These are phyloP conservation scores for Myxozyma geophila DNA, from an alignment of 805 yeast genomes.

Conservation along the genomic window DNA sequence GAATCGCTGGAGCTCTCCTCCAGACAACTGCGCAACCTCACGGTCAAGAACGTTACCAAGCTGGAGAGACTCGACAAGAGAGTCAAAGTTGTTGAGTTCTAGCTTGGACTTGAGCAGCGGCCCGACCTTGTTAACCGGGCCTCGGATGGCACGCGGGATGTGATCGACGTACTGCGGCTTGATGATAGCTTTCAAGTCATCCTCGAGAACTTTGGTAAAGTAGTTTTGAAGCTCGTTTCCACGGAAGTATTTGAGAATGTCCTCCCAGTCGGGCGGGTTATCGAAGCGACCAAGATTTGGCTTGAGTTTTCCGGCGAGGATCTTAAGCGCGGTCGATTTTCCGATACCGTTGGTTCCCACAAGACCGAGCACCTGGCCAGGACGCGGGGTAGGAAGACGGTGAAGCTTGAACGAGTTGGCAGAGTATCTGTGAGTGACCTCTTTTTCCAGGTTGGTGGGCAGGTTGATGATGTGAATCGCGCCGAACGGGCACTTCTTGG, in stretches of 20 bases:
- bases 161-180: slow-evolving; percentile 99
- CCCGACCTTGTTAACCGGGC: slow-evolving; percentile 85
- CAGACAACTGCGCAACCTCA: slow-evolving; percentile 87
- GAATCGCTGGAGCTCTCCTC: slow-evolving; percentile 98
- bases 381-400: slow-evolving; percentile 97
- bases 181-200: slow-evolving; percentile 92
- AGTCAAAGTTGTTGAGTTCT: slow-evolving; percentile 71
- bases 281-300: slow-evolving; percentile 95
- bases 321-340: slow-evolving; percentile 94
- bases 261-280: slow-evolving; percentile 98
- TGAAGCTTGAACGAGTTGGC: slow-evolving; percentile 98
- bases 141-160: slow-evolving; percentile 93
- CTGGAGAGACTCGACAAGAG: slow-evolving; percentile 72
- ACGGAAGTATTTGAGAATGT: slow-evolving; percentile 85
- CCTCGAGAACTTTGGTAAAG: slow-evolving; percentile 92
- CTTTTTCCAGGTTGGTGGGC: slow-evolving; percentile 90
- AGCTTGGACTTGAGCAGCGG: slow-evolving; percentile 75
- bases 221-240: slow-evolving; percentile 97
- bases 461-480: slow-evolving; percentile 94
- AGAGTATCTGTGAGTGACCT: slow-evolving; percentile 95
- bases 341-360: slow-evolving; percentile 99
- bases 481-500: slow-evolving; percentile 96
- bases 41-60: slow-evolving; percentile 76
- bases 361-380: slow-evolving; percentile 96
- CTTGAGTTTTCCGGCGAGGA: slow-evolving; percentile 95